Conservation (phyloP, 768 basidiomycete species). For the Boletus bicolor region DNA sequence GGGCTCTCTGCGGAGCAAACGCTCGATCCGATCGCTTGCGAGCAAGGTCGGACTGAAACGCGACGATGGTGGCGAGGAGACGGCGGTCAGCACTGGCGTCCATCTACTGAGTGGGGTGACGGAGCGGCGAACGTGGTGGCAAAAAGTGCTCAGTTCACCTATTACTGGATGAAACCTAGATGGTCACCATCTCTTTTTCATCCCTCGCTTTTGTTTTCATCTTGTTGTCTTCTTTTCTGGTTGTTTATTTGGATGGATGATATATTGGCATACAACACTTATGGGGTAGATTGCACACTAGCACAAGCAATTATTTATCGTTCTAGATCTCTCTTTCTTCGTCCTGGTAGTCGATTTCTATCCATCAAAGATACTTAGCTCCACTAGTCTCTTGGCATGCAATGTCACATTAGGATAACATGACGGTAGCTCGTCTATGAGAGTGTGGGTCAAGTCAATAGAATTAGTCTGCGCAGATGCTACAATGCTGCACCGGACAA, state of each 20-base stretch:
- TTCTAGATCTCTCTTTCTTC: too few species aligned
- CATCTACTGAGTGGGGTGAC: neutral
- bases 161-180: constrained; percentile 3
- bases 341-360: too few species aligned
- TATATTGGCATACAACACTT: neutral
- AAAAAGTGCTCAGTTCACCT: constrained; percentile 27
- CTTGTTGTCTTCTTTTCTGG: neutral
- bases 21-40: constrained; percentile 19
- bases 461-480: too few species aligned
- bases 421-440: too few species aligned
- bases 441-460: too few species aligned
- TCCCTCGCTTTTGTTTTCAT: neutral
- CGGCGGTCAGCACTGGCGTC: neutral
- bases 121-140: constrained; percentile 32
- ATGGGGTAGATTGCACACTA: too few species aligned
- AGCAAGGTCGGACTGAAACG: constrained; percentile 4
- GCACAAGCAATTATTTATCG: too few species aligned
- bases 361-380: too few species aligned
- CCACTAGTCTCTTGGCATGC: too few species aligned
- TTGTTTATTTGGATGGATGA: neutral
- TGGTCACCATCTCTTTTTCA: neutral
- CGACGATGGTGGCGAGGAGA: neutral
- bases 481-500: neutral
- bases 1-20: constrained; percentile 22
- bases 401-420: too few species aligned